Base-by-base conservation (phyloP, 2,329 filamentous ascomycete species). In the Thielaviopsis musarum region DNA sequence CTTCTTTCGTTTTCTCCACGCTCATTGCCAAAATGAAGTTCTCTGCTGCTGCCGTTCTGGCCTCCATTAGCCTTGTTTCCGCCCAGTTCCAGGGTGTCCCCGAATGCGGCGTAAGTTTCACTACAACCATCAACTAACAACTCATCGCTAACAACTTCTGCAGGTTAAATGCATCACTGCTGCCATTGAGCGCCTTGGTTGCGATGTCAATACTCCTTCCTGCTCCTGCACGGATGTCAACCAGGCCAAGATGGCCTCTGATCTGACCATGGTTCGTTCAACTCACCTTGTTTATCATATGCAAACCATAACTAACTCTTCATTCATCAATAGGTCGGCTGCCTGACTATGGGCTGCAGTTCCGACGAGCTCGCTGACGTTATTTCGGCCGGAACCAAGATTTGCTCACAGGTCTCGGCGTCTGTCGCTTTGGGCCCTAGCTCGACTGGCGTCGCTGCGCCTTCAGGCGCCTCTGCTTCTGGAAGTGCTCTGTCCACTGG, bases 21-120 rank as follows among this genome's bases (percentile, higher is more conserved):
- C 12, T 34, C 19, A 19, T 51, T n/a, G 21, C 63, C 68, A 74
- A 65, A 21, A 75, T 75, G 73, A 75, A 74, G 72, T 64, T 67
- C 64, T 57, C 68, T 70, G 60, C 61, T 71, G 34, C 57, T 22
- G 49, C 51, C 19, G 54, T 57, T 48, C 38, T 57, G 28, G 34
- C 67, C 60, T 64, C 65, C 48, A 68, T 66, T 55, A 67, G 71
- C 66, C 62, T 74, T 45, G 71, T 67, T 51, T 67, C 69, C 56
- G 73, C 72, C 34, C 72, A 74, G 65, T 66, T 74, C 56, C 49
- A 62, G 26, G 69, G 66, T 45, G 63, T 70, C 59, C 70, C 73
- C 54, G 19, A 64, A 5, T 75, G 74, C 64, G 71, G 73, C 64
- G 73, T 76, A 71, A 63, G 73, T 69, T 9, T 13, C 21, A 21